These are phyloP conservation scores for Kondoa malvinella DNA, from an alignment of 768 basidiomycete genomes.

Conservation along the genomic window DNA sequence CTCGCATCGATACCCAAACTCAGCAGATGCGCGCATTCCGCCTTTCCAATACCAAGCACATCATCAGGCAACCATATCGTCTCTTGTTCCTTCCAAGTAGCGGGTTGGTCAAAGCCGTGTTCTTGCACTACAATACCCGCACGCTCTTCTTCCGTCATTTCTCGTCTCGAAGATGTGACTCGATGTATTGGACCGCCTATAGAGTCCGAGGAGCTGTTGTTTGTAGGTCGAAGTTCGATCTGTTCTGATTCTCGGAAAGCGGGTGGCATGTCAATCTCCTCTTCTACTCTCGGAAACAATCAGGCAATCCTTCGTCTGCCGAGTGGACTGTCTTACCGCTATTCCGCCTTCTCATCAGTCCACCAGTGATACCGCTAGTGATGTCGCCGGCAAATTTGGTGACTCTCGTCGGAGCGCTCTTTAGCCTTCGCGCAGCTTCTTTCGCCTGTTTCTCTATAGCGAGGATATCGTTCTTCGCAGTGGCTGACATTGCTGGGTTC, in stretches of 20 bases:
- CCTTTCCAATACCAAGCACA: conserved; percentile 42
- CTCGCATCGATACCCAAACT: conserved; percentile 27
- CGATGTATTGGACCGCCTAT: not conserved
- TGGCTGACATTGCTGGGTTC: conserved; percentile 24
- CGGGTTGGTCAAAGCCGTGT: conserved; percentile 64
- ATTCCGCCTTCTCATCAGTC: not conserved
- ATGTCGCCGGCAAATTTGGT: not conserved
- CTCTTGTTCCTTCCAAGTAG: conserved; percentile 45
- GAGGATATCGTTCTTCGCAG: conserved; percentile 12
- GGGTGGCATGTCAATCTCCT: not conserved
- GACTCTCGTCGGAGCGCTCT: not conserved
- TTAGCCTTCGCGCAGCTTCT: not conserved
- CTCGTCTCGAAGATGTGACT: not conserved
- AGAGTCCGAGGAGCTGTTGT: too few relatives aligned
- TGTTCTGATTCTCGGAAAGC: not conserved
- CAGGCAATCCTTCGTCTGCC: too few relatives aligned
- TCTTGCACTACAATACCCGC: conserved; percentile 17
- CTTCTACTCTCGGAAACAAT: not conserved
- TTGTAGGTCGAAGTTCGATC: not conserved
- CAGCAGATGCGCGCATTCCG: conserved; percentile 45
- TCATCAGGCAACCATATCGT: conserved; percentile 75
- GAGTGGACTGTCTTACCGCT: too few relatives aligned
- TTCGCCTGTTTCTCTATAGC: not conserved
- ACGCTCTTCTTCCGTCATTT: conserved; percentile 22
- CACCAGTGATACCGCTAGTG: conserved; percentile 11